Percentiles rank a stretch among this genome's conserved stretches.
Conservation (phyloP, 345 rosid species). For the Syzygium aqueum region DNA sequence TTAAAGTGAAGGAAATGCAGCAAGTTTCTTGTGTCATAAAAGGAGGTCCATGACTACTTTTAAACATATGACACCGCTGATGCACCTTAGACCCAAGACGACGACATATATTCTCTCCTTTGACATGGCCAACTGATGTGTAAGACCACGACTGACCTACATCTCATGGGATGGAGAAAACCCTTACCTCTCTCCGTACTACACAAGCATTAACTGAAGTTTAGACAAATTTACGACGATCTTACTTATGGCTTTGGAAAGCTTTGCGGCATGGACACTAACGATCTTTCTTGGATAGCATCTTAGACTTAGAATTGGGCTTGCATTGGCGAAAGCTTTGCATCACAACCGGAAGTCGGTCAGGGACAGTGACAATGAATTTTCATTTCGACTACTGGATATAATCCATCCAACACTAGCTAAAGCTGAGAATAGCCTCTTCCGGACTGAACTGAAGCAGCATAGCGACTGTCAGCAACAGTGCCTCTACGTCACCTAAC, state of each 20-base stretch:
- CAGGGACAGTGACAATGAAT: not conserved
- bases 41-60: not conserved
- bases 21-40: not conserved
- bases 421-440: slow-evolving; percentile 43
- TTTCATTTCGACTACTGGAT: not conserved
- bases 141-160: not conserved
- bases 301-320: not conserved
- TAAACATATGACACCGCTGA: not conserved
- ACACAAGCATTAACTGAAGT: not conserved
- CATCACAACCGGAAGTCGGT: not conserved
- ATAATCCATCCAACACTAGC: not conserved
- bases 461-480: slow-evolving; percentile 85
- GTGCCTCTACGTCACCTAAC: slow-evolving; percentile 89
- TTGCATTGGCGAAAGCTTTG: not conserved
- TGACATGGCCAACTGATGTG: not conserved
- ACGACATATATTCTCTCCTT: not conserved
- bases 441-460: slow-evolving; percentile 97
- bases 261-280: not conserved
- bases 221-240: not conserved
- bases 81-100: not conserved
- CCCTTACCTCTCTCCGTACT: not conserved
- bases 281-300: not conserved
- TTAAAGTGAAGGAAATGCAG: not conserved
- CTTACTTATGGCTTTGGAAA: not conserved
- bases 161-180: not conserved